Evolutionary conservation across 169 alveolate genomes (phyloP).

Genomic region (Plasmodium adleri): DNA sequence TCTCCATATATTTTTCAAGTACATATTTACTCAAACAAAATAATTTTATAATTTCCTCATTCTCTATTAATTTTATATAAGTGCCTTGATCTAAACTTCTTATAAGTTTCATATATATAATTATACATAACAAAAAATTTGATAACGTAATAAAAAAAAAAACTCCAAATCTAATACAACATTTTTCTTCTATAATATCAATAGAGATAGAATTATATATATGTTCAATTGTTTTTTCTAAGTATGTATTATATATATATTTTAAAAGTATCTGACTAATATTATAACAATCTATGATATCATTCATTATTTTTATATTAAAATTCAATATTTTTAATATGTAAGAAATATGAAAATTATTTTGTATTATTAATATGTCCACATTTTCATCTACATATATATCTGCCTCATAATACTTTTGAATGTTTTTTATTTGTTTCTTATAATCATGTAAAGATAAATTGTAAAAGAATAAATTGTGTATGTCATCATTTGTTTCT

Average conservation of each 20-base stretch:
- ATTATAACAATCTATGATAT: constrained; percentile 46
- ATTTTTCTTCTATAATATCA: constrained; percentile 17
- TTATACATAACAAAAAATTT: constrained; percentile 20
- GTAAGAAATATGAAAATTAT: constrained; percentile 8
- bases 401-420: neutral
- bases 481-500: constrained; percentile 5
- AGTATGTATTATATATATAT: constrained; percentile 49
- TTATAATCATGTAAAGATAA: neutral
- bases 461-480: neutral
- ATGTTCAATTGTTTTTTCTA: constrained; percentile 29
- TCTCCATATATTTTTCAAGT: constrained; percentile 45
- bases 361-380: neutral
- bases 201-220: neutral
- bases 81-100: neutral
- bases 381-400: no score
- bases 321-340: constrained; percentile 22
- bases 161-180: constrained; percentile 32
- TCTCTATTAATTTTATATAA: constrained; percentile 8
- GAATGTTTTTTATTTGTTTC: neutral
- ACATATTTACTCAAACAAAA: constrained; percentile 40
- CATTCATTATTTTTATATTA: constrained; percentile 40
- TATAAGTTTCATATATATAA: constrained; percentile 42
- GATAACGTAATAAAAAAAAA: constrained; percentile 53
- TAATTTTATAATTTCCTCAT: constrained; percentile 3
- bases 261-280: constrained; percentile 20